Percentiles rank a stretch among this genome's conserved stretches.
phyloP scores from a whole-genome alignment of 164 flowering plant species.

The Pachysandra terminalis region DNA sequence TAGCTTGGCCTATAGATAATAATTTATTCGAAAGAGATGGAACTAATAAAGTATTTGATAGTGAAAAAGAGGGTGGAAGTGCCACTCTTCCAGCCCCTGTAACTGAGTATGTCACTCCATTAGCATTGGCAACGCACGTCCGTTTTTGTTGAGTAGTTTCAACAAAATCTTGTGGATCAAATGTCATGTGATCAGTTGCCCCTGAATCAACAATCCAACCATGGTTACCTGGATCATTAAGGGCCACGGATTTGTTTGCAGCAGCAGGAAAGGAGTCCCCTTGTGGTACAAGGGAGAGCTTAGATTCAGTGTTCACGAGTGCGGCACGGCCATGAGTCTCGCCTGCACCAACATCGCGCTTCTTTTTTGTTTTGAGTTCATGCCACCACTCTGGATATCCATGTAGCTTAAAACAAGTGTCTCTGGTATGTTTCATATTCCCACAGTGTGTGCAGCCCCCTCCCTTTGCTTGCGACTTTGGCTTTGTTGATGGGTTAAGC shows the following conservation, averaged over 20 bases:
- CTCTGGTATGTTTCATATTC: neutral
- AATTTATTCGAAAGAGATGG: slow-evolving; percentile 1
- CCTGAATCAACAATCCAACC: slow-evolving; percentile 2
- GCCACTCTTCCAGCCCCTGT: slow-evolving; percentile 3
- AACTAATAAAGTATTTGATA: neutral
- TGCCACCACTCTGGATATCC: slow-evolving; percentile 9
- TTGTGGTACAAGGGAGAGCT: neutral
- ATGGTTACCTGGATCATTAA: neutral
- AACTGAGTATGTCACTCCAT: slow-evolving; percentile 7
- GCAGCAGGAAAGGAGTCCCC: neutral
- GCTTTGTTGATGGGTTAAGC: neutral
- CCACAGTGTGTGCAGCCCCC: neutral
- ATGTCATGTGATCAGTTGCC: slow-evolving; percentile 6
- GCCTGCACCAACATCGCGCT: neutral
- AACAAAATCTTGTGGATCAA: slow-evolving; percentile 1
- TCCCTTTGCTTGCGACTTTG: neutral
- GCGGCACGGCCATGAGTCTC: neutral
- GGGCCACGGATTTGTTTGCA: neutral
- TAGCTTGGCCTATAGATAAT: neutral
- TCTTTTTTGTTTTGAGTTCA: neutral
- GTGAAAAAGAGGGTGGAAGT: neutral
- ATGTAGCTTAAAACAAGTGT: neutral
- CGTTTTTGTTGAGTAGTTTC: neutral
- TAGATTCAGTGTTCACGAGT: neutral
- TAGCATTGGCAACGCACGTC: slow-evolving; percentile 1